Conservation (phyloP, 805 yeast genomes). For the Zygoascus bituminiphila region DNA sequence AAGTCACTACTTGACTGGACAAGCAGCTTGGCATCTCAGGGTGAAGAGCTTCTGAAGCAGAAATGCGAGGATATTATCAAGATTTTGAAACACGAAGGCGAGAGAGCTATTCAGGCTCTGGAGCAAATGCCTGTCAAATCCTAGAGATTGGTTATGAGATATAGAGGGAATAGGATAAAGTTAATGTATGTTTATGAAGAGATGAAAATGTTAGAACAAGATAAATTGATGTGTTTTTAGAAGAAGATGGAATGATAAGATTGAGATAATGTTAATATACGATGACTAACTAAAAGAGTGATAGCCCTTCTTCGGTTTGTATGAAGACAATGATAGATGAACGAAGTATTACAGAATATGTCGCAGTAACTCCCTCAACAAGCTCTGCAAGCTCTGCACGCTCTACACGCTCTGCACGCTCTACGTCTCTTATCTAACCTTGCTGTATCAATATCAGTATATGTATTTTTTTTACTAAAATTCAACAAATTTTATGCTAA, state of each 20-base stretch:
- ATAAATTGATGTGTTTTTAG: too few species aligned
- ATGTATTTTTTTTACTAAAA: neutral
- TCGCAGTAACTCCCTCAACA: too few species aligned
- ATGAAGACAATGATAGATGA: too few species aligned
- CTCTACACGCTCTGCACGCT: too few species aligned
- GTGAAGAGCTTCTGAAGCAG: constrained; percentile 39
- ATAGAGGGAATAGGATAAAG: neutral
- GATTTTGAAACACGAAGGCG: constrained; percentile 41
- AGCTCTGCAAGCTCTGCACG: too few species aligned
- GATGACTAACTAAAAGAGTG: too few species aligned
- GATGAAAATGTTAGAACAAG: neutral
- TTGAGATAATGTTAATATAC: too few species aligned
- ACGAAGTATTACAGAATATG: too few species aligned
- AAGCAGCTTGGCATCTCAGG: constrained; percentile 44
- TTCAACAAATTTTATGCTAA: too few species aligned
- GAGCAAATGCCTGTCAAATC: constrained; percentile 4
- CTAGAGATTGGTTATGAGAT: neutral
- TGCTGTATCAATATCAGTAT: neutral
- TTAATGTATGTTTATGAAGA: neutral
- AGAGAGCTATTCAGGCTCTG: constrained; percentile 40
- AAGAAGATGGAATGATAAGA: too few species aligned
- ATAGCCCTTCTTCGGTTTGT: too few species aligned
- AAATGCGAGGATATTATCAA: constrained; percentile 41
- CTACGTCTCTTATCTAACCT: too few species aligned
- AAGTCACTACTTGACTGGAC: constrained; percentile 73